Base-by-base conservation (phyloP, 106 monocot species). In the Dendrobium officinale region DNA sequence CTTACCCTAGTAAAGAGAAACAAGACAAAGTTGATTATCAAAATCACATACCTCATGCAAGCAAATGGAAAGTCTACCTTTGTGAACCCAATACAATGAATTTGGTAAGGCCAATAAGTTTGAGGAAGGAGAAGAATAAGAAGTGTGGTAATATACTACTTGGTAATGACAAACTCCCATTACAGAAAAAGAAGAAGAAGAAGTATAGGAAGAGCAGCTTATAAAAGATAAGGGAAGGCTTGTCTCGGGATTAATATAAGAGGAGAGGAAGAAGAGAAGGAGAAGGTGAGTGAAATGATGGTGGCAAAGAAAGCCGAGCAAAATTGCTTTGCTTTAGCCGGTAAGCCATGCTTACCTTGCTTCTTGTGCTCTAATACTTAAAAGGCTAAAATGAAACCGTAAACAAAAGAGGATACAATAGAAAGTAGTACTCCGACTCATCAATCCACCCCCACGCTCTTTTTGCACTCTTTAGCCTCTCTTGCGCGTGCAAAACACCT, bases 251-350 rank as follows among this genome's bases (percentile, higher is more conserved):
- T 73, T 73, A 42, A 75, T 75, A 75, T 24, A 73, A 75, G 47
- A 61, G 54, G 70, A 72, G 47, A 44, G 67, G 67, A 24, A 41
- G 29, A 54, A 17, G 58, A 61, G 82, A 33, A 78, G 73, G 74
- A 79, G 85, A 72, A 81, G 79, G 90, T 83, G 85, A 85, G 90
- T 80, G 56, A 55, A 87, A 85, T 90, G 87, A 90, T 90, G 87
- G 67, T 48, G 41, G 54, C 72, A 44, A 80, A 41, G 44, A 43
- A 49, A 33, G 54, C 40, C 9, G 49, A 43, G 67, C 5, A 59
- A n/a, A 1, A 31, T 13, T 42, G 33, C 80, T 75, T 67, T 72
- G 54, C 19, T 80, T 80, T 80, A 48, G 72, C 49, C 19, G 70
- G 72, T 72, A 72, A 49, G 49, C 54, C 66, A 82, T 82, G 82